Percentiles rank a stretch among this genome's conserved stretches.
Evolutionary conservation across 139 green algal species (phyloP).

Genomic region (Chlamydomonas schloesseri): DNA sequence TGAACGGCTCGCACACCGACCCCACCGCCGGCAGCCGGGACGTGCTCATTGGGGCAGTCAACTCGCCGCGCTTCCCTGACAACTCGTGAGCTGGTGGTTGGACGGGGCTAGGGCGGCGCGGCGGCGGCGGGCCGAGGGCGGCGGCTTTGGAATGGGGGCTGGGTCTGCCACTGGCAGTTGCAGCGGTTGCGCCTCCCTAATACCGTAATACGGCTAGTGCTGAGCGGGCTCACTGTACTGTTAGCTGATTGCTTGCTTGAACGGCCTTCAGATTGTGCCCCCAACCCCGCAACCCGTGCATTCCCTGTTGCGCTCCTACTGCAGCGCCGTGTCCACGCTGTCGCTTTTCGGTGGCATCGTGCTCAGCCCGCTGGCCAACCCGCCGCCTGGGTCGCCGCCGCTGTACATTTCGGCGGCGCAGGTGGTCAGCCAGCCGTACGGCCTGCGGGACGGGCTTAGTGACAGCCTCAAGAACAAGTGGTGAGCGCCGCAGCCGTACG

Average conservation of each 20-base stretch:
- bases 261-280: background rate
- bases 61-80: slow-evolving; percentile 25
- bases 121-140: no score
- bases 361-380: background rate
- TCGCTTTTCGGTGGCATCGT: slow-evolving; percentile 32
- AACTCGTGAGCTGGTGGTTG: background rate
- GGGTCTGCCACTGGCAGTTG: no score
- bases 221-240: no score
- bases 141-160: no score
- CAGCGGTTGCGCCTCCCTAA: no score
- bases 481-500: background rate
- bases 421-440: background rate
- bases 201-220: no score
- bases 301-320: background rate
- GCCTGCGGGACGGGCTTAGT: background rate
- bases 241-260: no score
- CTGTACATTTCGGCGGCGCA: background rate
- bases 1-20: slow-evolving; percentile 29
- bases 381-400: background rate
- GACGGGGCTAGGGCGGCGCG: no score
- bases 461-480: background rate
- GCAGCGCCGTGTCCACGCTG: slow-evolving; percentile 11
- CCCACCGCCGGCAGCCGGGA: background rate
- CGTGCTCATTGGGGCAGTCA: slow-evolving; percentile 3
- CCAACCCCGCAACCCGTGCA: background rate